Evolutionary conservation across 352 stramenopile genomes (phyloP), one percentile per base, ranked within the genome.

Genomic region (Pythium monospermum): DNA sequence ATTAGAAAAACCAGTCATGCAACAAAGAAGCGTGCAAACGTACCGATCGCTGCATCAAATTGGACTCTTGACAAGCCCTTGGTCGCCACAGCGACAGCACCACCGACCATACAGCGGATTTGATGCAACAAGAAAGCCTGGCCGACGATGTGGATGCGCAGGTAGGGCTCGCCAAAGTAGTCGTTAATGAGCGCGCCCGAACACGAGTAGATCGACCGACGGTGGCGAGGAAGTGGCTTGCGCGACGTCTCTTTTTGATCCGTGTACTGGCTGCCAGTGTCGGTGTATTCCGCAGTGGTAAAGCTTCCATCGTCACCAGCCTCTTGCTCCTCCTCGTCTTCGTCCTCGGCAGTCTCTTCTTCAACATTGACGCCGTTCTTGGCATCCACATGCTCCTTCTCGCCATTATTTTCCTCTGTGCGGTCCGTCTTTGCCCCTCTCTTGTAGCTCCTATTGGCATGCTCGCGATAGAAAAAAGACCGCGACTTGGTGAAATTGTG

Each of bases 401-500:
- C n/a, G n/a, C n/a, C n/a, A n/a, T n/a, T n/a, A n/a, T n/a, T n/a
- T n/a, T n/a, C n/a, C n/a, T n/a, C n/a, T n/a, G n/a, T n/a, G n/a
- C n/a, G n/a, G n/a, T n/a, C n/a, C n/a, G n/a, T n/a, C n/a, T n/a
- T n/a, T n/a, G n/a, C n/a, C n/a, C n/a, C n/a, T n/a, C n/a, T n/a
- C n/a, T n/a, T n/a, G n/a, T n/a, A n/a, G n/a, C n/a, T n/a, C n/a
- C n/a, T n/a, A n/a, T n/a, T n/a, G n/a, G n/a, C n/a, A n/a, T n/a
- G n/a, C n/a, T n/a, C n/a, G n/a, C n/a, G n/a, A n/a, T n/a, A n/a
- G n/a, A n/a, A n/a, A n/a, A n/a, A n/a, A n/a, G n/a, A n/a, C n/a
- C n/a, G n/a, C n/a, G n/a, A n/a, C n/a, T n/a, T n/a, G 27, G 96
- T 98, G 60, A 98, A 99, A 64, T 99, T 99, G 77, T 99, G 96